Conservation (phyloP, 2,329 filamentous ascomycete species). For the Ascochyta fabae region DNA sequence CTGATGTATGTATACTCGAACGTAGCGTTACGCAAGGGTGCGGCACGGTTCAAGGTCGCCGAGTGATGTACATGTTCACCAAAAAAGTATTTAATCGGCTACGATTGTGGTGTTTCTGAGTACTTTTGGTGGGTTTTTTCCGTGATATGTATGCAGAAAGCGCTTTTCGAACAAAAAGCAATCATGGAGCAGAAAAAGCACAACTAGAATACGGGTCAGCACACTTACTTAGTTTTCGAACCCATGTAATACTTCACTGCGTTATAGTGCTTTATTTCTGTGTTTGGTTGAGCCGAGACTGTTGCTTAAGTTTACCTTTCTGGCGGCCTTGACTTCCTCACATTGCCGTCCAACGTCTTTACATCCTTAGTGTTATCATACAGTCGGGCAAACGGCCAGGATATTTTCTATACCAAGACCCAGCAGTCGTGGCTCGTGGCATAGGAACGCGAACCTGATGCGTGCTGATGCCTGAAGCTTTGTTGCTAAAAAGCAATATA, state of each 20-base stretch:
- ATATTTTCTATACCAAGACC: not conserved
- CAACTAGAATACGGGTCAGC: not conserved
- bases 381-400: not conserved
- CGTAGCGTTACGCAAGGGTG: slow-evolving; percentile 9
- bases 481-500: not conserved
- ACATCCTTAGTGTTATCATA: not conserved
- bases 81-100: not conserved
- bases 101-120: not conserved
- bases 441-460: not conserved
- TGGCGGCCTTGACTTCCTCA: not conserved
- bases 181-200: not conserved
- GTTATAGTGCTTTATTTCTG: not conserved
- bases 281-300: not conserved
- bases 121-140: not conserved
- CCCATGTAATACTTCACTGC: not conserved
- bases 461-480: not conserved
- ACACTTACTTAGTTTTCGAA: not conserved
- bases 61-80: not conserved
- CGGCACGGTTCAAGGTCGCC: slow-evolving; percentile 8
- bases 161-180: not conserved
- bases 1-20: not conserved
- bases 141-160: not conserved
- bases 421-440: not conserved
- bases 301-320: not conserved
- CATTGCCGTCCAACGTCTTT: not conserved